Percentiles rank a stretch among this genome's conserved stretches.
phyloP scores from a whole-genome alignment of 2,329 filamentous ascomycete species.

The Cladosporium sphaerospermum region DNA sequence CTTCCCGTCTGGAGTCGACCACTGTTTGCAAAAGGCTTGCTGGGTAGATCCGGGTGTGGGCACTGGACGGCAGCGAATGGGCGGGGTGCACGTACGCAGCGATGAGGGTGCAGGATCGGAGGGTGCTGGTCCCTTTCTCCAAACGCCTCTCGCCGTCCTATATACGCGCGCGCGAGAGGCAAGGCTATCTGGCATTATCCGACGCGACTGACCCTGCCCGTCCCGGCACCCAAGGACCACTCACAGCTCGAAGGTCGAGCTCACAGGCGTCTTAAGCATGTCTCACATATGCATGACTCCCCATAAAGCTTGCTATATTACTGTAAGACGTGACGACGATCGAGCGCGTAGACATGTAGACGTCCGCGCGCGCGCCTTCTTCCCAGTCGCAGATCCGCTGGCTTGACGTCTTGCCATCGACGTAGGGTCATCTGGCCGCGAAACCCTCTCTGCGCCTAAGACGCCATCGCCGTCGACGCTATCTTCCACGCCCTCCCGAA shows the following conservation, averaged over 20 bases:
- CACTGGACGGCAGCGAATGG: neutral
- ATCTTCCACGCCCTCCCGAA: no score
- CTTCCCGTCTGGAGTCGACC: neutral
- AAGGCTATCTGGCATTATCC: slow-evolving; percentile 11
- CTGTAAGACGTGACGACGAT: neutral
- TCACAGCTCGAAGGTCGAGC: neutral
- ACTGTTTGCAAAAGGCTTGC: neutral
- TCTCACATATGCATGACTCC: slow-evolving; percentile 11
- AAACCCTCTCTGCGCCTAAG: no score
- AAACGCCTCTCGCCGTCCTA: neutral
- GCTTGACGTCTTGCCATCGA: no score
- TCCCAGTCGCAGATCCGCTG: no score
- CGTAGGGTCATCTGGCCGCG: no score
- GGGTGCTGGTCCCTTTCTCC: no score
- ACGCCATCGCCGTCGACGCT: no score
- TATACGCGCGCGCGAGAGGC: slow-evolving; percentile 5
- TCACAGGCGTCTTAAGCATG: slow-evolving; percentile 8
- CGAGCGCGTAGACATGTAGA: slow-evolving; percentile 4
- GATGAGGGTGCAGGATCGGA: no score
- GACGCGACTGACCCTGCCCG: neutral
- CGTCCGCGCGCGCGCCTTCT: neutral
- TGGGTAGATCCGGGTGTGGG: neutral
- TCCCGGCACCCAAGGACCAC: neutral
- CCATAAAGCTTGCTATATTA: slow-evolving; percentile 12
- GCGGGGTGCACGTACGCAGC: neutral